Conservation (phyloP, 2,329 filamentous ascomycete species). For the Penicillium sp. region DNA sequence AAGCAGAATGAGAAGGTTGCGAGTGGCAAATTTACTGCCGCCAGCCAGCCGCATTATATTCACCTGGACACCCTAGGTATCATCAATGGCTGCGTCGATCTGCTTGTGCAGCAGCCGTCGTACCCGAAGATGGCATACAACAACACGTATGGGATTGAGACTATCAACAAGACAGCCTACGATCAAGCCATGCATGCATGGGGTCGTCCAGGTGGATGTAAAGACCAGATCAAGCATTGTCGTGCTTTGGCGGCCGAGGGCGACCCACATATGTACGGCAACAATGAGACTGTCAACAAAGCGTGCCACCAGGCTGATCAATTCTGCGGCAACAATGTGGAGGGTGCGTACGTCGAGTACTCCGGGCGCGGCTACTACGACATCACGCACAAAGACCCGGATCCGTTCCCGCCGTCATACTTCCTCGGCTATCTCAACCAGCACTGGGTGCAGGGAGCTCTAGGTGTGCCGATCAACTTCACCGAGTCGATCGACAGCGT, state of each 20-base stretch:
- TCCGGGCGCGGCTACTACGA: conserved; percentile 57
- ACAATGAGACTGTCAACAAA: conserved; percentile 46
- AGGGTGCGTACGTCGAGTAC: conserved; percentile 43
- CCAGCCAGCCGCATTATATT: conserved; percentile 36
- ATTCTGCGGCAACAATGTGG: conserved; percentile 47
- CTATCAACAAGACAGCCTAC: conserved; percentile 50
- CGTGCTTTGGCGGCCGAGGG: conserved; percentile 46
- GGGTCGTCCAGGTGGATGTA: conserved; percentile 50
- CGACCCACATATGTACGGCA: conserved; percentile 51
- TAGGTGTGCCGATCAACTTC: conserved; percentile 62
- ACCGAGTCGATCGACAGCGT: conserved; percentile 48
- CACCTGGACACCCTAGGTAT: conserved; percentile 55
- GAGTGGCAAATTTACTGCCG: conserved; percentile 27
- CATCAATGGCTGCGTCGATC: conserved; percentile 57
- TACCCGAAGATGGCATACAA: conserved; percentile 56
- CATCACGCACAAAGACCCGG: conserved; percentile 51
- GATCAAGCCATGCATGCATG: conserved; percentile 47
- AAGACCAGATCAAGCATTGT: conserved; percentile 54
- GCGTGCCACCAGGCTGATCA: conserved; percentile 47
- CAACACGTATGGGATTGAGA: conserved; percentile 58
- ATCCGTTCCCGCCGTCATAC: conserved; percentile 55
- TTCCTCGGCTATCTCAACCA: conserved; percentile 58
- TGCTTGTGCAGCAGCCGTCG: conserved; percentile 47
- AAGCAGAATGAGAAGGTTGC: conserved; percentile 44
- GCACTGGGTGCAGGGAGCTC: conserved; percentile 54